phyloP scores from a whole-genome alignment of 2,329 filamentous ascomycete genomes.

The Colletotrichum navitas region DNA sequence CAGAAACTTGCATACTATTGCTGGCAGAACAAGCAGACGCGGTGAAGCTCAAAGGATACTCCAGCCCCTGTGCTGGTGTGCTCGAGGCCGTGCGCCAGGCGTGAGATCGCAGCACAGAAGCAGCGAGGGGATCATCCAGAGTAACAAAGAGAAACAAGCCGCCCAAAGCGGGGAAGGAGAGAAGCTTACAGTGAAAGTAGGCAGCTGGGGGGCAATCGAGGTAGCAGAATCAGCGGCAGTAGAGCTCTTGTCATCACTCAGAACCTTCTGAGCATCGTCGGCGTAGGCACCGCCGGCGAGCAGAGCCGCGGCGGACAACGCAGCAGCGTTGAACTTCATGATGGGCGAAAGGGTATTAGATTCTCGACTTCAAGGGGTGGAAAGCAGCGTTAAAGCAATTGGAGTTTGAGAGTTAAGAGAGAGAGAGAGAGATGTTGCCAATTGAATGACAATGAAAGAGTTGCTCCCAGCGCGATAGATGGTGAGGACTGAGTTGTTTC shows the following conservation, averaged over 20 bases:
- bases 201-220: constrained; percentile 73
- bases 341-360: constrained; percentile 52
- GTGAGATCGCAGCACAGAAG: constrained; percentile 3
- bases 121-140: constrained; percentile 7
- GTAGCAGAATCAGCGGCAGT: constrained; percentile 64
- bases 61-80: constrained; percentile 22
- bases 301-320: constrained; percentile 80
- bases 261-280: constrained; percentile 72
- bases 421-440: constrained; percentile 28
- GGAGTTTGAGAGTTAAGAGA: neutral
- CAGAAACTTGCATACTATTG: neutral
- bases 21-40: neutral
- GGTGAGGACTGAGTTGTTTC: constrained; percentile 29
- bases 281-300: constrained; percentile 77
- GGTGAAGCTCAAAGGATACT: constrained; percentile 31
- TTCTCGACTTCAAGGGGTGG: constrained; percentile 7
- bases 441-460: constrained; percentile 39
- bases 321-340: constrained; percentile 89
- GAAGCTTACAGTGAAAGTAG: constrained; percentile 86
- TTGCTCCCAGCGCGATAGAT: constrained; percentile 32
- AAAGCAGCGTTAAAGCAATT: constrained; percentile 32
- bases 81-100: constrained; percentile 30
- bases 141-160: constrained; percentile 20
- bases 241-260: constrained; percentile 61
- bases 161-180: constrained; percentile 8